Evolutionary conservation across 2,329 filamentous ascomycete genomes (phyloP).

Genomic region (Malbranchea zuffiana): DNA sequence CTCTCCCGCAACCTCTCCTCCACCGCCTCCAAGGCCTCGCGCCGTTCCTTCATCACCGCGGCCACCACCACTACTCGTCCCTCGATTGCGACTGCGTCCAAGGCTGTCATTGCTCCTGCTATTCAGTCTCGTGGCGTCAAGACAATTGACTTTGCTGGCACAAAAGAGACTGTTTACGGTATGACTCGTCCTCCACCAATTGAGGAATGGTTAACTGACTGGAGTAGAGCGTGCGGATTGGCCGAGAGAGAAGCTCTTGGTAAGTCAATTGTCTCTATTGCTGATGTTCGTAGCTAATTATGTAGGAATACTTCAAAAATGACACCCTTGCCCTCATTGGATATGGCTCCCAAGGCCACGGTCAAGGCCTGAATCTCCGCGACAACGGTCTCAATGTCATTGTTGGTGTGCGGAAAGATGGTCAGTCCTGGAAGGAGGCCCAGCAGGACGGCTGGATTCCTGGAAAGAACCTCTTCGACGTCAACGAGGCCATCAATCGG

Average conservation of each 20-base stretch:
- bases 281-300: constrained; percentile 3
- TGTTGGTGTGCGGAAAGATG: constrained; percentile 95
- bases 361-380: constrained; percentile 97
- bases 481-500: constrained; percentile 87
- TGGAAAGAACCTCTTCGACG: constrained; percentile 97
- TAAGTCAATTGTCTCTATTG: too few species aligned
- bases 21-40: constrained; percentile 39
- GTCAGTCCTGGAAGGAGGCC: constrained; percentile 96
- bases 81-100: constrained; percentile 37
- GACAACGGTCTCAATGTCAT: constrained; percentile 99
- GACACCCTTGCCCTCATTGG: constrained; percentile 98
- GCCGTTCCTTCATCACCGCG: constrained; percentile 49
- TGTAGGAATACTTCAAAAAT: constrained; percentile 98
- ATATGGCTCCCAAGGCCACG: constrained; percentile 96
- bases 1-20: constrained; percentile 43
- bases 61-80: constrained; percentile 34
- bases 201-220: constrained; percentile 15
- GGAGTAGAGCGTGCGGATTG: constrained; percentile 85
- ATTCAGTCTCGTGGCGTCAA: constrained; percentile 80
- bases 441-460: constrained; percentile 94
- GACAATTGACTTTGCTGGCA: constrained; percentile 97
- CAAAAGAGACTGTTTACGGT: constrained; percentile 92
- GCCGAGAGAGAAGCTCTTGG: constrained; percentile 95
- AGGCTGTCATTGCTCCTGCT: constrained; percentile 39
- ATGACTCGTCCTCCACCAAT: constrained; percentile 24